These are phyloP conservation scores for Austroboletus novae-zelandiae DNA, from an alignment of 1,284 basidiomycete genomes.

Conservation along the genomic window DNA sequence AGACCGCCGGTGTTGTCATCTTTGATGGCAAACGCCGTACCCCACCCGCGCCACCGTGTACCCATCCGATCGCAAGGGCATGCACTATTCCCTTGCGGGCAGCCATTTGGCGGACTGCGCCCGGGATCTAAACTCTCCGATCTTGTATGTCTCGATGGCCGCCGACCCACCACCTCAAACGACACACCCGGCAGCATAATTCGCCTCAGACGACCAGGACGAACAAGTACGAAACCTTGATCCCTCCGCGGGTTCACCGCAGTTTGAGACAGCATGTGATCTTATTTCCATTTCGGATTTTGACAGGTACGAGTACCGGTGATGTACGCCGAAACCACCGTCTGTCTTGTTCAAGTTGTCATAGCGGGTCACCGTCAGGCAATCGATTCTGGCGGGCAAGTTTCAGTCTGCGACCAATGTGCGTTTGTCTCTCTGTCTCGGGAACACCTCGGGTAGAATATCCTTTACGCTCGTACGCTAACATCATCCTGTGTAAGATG, in stretches of 20 bases:
- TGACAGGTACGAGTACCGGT: constrained; percentile 1
- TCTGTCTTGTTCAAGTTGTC: background rate
- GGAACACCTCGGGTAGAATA: background rate
- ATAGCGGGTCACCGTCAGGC: background rate
- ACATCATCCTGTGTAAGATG: background rate
- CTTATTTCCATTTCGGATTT: constrained; percentile 13
- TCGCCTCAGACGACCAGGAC: constrained; percentile 7
- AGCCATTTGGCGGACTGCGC: constrained; percentile 16
- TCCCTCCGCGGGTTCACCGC: constrained; percentile 28
- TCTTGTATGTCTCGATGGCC: background rate
- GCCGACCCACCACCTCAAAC: constrained; percentile 1
- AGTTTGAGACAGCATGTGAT: constrained; percentile 15
- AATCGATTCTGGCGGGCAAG: background rate
- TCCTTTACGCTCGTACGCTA: too few relatives aligned
- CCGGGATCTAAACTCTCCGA: constrained; percentile 24
- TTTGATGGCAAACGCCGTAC: constrained; percentile 24
- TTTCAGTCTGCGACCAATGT: background rate
- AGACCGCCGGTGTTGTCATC: constrained; percentile 15
- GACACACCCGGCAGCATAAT: background rate
- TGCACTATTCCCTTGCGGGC: constrained; percentile 14
- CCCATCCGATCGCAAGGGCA: constrained; percentile 13
- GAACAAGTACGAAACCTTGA: constrained; percentile 2
- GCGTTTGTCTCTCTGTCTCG: background rate
- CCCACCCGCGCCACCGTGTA: constrained; percentile 15
- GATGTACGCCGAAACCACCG: background rate